These are phyloP conservation scores for Mycena capillaripes DNA, from an alignment of 768 basidiomycete genomes.

Conservation along the genomic window DNA sequence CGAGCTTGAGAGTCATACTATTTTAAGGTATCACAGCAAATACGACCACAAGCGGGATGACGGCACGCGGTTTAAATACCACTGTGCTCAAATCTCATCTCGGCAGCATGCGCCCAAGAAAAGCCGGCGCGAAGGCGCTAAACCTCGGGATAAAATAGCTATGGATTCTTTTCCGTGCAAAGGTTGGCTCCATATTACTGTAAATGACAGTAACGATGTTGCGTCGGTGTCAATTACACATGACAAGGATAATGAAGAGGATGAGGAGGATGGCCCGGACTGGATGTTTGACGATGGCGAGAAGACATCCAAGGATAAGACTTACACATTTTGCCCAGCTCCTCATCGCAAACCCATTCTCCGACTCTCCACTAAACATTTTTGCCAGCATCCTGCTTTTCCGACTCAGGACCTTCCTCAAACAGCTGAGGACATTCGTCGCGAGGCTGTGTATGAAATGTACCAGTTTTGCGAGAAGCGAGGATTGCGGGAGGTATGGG, in stretches of 20 bases:
- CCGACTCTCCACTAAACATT: constrained; percentile 46
- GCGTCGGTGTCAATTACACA: background rate
- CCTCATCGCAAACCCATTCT: constrained; percentile 43
- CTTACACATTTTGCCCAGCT: constrained; percentile 47
- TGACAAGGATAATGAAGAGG: background rate
- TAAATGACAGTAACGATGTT: background rate
- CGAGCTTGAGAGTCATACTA: background rate
- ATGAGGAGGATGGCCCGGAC: constrained; percentile 5
- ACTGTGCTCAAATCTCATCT: constrained; percentile 1
- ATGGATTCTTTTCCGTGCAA: constrained; percentile 3
- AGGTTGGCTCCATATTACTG: constrained; percentile 10
- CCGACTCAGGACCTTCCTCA: constrained; percentile 35
- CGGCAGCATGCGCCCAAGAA: constrained; percentile 11
- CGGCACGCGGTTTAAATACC: background rate
- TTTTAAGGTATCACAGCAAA: constrained; percentile 1
- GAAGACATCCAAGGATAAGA: constrained; percentile 21
- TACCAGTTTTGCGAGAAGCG: constrained; percentile 46
- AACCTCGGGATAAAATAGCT: background rate
- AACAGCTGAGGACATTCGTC: constrained; percentile 40
- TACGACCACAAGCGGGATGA: background rate
- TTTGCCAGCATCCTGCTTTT: constrained; percentile 45
- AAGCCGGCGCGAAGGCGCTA: background rate
- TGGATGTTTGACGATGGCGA: constrained; percentile 47
- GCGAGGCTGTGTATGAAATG: constrained; percentile 49
- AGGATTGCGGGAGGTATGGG: constrained; percentile 51